Evolutionary conservation across 1,139 yeast species (phyloP).

Genomic region (Geotrichum klebahnii): DNA sequence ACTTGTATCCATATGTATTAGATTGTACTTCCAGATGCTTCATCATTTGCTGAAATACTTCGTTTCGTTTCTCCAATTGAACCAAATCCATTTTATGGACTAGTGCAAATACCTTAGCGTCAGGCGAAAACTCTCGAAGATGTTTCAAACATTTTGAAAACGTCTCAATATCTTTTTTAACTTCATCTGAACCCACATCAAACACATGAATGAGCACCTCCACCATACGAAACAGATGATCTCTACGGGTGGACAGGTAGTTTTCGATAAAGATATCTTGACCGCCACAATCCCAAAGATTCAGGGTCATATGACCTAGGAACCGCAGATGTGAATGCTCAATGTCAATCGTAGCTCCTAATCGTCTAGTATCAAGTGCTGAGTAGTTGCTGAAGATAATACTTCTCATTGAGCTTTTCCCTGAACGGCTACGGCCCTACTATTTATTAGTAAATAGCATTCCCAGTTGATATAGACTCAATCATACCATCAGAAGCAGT

Average conservation of each 20-base stretch:
- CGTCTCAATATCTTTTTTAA: conserved; percentile 87
- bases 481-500: conserved; percentile 49
- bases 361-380: conserved; percentile 89
- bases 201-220: conserved; percentile 96
- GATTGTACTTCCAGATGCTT: conserved; percentile 73
- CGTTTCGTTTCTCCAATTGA: conserved; percentile 79
- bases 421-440: conserved; percentile 94
- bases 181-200: conserved; percentile 90
- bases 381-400: conserved; percentile 92
- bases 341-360: conserved; percentile 97
- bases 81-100: conserved; percentile 96
- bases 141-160: conserved; percentile 81
- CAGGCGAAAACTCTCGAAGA: conserved; percentile 79
- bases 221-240: conserved; percentile 90
- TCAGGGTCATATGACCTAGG: conserved; percentile 89
- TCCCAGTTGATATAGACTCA: too few relatives aligned
- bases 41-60: conserved; percentile 79
- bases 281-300: conserved; percentile 94
- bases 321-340: conserved; percentile 93
- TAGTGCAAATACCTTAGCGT: conserved; percentile 85
- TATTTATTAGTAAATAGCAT: too few relatives aligned
- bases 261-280: conserved; percentile 97
- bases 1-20: conserved; percentile 67
- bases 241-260: conserved; percentile 80
- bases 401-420: conserved; percentile 95